Evolutionary conservation across 495 filamentous ascomycete species (phyloP).

Genomic region (Ascodesmis nigricans): DNA sequence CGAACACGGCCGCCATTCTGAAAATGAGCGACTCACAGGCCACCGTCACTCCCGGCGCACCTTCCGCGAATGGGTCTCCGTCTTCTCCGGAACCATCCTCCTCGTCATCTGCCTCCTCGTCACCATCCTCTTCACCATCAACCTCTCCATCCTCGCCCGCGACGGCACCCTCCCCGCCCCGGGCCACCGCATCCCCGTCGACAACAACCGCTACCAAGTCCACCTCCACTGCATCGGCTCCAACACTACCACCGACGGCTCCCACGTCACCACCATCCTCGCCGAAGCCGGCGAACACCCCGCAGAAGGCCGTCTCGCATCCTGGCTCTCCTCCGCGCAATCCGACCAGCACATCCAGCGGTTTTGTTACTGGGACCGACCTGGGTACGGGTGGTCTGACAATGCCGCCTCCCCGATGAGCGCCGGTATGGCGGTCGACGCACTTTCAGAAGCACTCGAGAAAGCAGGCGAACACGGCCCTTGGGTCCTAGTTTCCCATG

Average conservation of each 20-base stretch:
- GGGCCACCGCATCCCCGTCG: constrained; percentile 55
- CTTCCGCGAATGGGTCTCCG: constrained; percentile 58
- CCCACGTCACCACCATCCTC: constrained; percentile 44
- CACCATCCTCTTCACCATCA: constrained; percentile 51
- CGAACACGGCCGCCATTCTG: constrained; percentile 70
- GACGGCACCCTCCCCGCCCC: constrained; percentile 49
- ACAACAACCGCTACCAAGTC: constrained; percentile 58
- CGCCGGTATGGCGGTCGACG: constrained; percentile 71
- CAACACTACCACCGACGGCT: constrained; percentile 28
- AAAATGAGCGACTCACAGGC: constrained; percentile 81
- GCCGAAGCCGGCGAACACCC: constrained; percentile 62
- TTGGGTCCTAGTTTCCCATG: constrained; percentile 41
- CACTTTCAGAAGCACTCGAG: constrained; percentile 61
- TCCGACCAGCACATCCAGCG: constrained; percentile 53
- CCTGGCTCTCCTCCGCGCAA: constrained; percentile 43
- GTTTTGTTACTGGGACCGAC: constrained; percentile 92
- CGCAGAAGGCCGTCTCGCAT: constrained; percentile 51
- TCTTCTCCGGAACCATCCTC: constrained; percentile 51
- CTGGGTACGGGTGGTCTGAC: constrained; percentile 65
- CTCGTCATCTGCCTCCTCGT: constrained; percentile 42
- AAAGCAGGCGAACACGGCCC: constrained; percentile 64
- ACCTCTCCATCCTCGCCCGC: constrained; percentile 49
- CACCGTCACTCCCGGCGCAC: constrained; percentile 69
- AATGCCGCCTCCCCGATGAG: constrained; percentile 83
- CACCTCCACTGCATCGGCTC: constrained; percentile 65